Evolutionary conservation across 208 protist genomes (phyloP).

Genomic region (Wallacemonas sp.): DNA sequence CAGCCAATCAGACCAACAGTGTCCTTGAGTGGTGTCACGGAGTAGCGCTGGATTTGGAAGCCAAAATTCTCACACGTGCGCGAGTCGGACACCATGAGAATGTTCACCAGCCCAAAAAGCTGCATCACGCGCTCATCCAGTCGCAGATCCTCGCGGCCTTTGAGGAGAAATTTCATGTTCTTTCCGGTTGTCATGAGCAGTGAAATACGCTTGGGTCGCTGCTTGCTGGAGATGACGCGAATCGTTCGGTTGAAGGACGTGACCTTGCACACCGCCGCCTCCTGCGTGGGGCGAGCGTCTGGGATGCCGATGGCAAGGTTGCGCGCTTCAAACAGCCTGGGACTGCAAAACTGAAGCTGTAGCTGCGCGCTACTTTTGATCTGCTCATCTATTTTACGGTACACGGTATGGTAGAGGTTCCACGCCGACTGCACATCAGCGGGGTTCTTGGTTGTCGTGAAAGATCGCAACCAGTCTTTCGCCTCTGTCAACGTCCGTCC

Average conservation of each 20-base stretch:
- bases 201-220: conserved; percentile 97
- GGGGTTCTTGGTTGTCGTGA: conserved; percentile 44
- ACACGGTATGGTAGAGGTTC: conserved; percentile 84
- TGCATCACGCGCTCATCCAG: conserved; percentile 99
- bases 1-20: conserved; percentile 99
- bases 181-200: conserved; percentile 94
- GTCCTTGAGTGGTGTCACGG: conserved; percentile 97
- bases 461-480: conserved; percentile 66
- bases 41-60: conserved; percentile 92
- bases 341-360: conserved; percentile 75
- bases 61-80: conserved; percentile 82
- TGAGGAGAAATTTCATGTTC: conserved; percentile 98
- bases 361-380: conserved; percentile 55
- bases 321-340: conserved; percentile 76
- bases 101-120: conserved; percentile 99
- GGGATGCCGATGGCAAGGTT: conserved; percentile 79
- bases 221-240: conserved; percentile 98
- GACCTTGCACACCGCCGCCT: conserved; percentile 89
- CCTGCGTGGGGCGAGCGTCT: conserved; percentile 79
- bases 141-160: conserved; percentile 97
- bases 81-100: conserved; percentile 93
- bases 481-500: conserved; percentile 60
- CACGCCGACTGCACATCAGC: conserved; percentile 82
- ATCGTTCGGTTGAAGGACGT: conserved; percentile 89
- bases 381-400: conserved; percentile 74